Evolutionary conservation across 2,329 filamentous ascomycete species (phyloP).

Genomic region (Penicillium olsonii): DNA sequence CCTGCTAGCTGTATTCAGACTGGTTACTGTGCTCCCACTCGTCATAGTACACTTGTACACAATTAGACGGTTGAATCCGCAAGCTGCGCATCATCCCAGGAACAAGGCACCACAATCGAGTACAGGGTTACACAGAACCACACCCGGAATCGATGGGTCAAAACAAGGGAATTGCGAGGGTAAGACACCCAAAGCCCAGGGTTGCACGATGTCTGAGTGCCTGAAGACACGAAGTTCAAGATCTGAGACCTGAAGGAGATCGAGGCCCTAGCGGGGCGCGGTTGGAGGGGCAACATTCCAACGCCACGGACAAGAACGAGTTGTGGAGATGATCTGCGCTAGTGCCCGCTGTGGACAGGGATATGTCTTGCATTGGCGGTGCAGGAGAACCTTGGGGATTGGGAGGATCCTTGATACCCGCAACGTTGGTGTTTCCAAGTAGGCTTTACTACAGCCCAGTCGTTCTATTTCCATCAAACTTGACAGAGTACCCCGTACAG

Average conservation of each 20-base stretch:
- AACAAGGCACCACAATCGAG: not conserved
- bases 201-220: constrained; percentile 5
- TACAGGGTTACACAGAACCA: not conserved
- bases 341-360: constrained; percentile 14
- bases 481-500: too few species aligned
- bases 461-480: too few species aligned
- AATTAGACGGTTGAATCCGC: too few species aligned
- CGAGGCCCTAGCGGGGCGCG: constrained; percentile 9
- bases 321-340: constrained; percentile 15
- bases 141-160: not conserved
- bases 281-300: constrained; percentile 17
- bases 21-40: too few species aligned
- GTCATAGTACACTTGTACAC: too few species aligned
- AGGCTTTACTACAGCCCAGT: too few species aligned
- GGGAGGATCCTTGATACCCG: not conserved
- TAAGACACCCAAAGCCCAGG: not conserved
- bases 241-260: constrained; percentile 9
- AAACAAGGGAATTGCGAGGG: not conserved
- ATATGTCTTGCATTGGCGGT: constrained; percentile 23
- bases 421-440: not conserved
- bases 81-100: too few species aligned
- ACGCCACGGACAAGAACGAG: constrained; percentile 8
- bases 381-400: constrained; percentile 4
- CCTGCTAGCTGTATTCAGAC: too few species aligned
- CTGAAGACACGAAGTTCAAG: not conserved